Conservation (phyloP, 2,329 filamentous ascomycete species). For the Colletotrichum nymphaeae region DNA sequence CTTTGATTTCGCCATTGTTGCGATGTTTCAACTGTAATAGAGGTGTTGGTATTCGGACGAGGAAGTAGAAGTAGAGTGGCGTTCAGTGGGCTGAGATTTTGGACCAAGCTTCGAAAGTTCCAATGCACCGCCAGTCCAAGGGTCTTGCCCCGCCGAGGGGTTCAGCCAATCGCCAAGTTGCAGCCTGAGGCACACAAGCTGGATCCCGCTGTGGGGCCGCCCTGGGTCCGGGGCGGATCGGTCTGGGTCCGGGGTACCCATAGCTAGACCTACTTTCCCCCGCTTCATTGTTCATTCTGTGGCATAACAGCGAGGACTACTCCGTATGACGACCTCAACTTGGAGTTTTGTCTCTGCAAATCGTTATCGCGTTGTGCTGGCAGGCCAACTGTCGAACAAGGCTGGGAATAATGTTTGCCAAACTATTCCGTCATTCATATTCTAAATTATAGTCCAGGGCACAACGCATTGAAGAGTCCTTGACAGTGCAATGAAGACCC, state of each 20-base stretch:
- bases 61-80: neutral
- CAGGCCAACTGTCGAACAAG: too few relatives aligned
- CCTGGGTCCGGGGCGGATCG: neutral
- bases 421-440: too few relatives aligned
- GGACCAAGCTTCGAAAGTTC: neutral
- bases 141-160: constrained; percentile 10
- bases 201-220: neutral
- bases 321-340: too few relatives aligned
- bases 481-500: too few relatives aligned
- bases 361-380: too few relatives aligned
- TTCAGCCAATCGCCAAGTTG: neutral
- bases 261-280: neutral
- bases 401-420: too few relatives aligned
- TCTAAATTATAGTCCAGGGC: too few relatives aligned
- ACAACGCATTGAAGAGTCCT: too few relatives aligned
- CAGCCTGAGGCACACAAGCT: neutral
- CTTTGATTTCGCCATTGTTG: constrained; percentile 54
- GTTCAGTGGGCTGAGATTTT: neutral
- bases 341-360: too few relatives aligned
- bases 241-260: neutral
- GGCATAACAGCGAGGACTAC: too few relatives aligned
- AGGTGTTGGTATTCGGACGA: neutral
- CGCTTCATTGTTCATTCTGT: neutral
- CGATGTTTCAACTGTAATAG: neutral
- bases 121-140: neutral